Conservation (phyloP, 371 early-diverging fungal genomes). For the Apophysomyces variabilis region DNA sequence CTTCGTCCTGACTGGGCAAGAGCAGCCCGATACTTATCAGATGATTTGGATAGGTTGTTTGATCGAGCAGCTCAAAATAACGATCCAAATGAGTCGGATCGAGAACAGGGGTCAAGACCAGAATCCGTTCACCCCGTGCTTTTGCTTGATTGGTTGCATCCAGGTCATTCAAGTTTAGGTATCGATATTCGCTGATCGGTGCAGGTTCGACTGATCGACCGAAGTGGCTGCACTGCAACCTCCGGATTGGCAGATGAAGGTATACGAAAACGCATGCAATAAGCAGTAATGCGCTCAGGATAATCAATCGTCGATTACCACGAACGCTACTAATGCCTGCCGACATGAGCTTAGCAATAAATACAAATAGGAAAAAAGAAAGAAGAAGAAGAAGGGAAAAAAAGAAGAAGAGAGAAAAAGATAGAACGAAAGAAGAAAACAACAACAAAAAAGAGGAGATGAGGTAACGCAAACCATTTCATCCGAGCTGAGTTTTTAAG, state of each 20-base stretch:
- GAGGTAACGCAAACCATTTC: background rate
- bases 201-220: background rate
- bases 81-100: constrained; percentile 41
- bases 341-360: background rate
- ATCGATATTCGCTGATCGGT: constrained; percentile 1
- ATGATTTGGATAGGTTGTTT: constrained; percentile 44
- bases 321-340: constrained; percentile 18
- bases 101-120: constrained; percentile 47
- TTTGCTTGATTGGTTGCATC: constrained; percentile 23
- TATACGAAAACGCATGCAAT: constrained; percentile 10
- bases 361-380: constrained; percentile 14
- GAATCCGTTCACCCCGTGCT: constrained; percentile 14
- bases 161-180: constrained; percentile 24
- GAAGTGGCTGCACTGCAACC: constrained; percentile 15
- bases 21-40: constrained; percentile 49
- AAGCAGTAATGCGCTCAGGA: constrained; percentile 13
- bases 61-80: constrained; percentile 49
- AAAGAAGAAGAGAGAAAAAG: background rate
- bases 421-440: background rate
- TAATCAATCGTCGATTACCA: constrained; percentile 19
- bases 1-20: constrained; percentile 31
- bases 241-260: constrained; percentile 15
- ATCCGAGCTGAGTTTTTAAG: constrained; percentile 6
- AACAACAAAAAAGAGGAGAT: too few species aligned
- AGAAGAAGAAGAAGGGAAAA: constrained; percentile 14